Base-by-base conservation (phyloP, 305 asterid genomes). In the Striga hermonthica region DNA sequence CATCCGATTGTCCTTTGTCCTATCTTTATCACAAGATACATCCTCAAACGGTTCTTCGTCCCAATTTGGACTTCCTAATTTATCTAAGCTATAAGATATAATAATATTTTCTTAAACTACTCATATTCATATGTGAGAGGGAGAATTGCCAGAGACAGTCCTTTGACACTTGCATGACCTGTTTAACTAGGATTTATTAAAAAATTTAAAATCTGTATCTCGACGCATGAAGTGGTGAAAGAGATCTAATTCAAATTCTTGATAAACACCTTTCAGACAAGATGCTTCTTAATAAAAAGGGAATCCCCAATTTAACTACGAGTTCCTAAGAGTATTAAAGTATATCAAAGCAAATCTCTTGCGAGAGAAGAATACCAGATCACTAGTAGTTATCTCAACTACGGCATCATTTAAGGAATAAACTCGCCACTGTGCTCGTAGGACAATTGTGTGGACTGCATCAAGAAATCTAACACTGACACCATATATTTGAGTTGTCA, bases 381-480 rank as follows among this genome's bases (percentile, higher is more conserved):
- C 22, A 41, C 41, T 22, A 22, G 31, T 22, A 22, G 31, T 22
- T 22, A 22, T 63, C 67, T 13, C 9, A 45, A 22, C 35, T n/a
- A 62, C 60, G 41, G 60, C 67, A 44, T 36, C 60, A 45, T 55
- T 41, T 64, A 39, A 70, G 53, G 52, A 59, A 70, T 43, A 58
- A 59, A 36, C 8, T 53, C 37, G 38, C 64, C 55, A 65, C 62
- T 62, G 44, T 43, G 22, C 31, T 35, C 70, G 50, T 8, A 56
- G 57, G 58, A 58, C 36, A 65, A 49, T 62, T 31, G 64, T 66
- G 36, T 7, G 64, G 39, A 50, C 39, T 59, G 57, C 55, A 57
- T 54, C 52, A 49, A 65, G 14, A 0, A 52, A 10, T 52, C 3
- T 52, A 52, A 55, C 65, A 59, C 65, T 45, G 31, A 64, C 49